Conservation (phyloP, 2,329 filamentous ascomycete species). For the Chaetomium olivaceum region DNA sequence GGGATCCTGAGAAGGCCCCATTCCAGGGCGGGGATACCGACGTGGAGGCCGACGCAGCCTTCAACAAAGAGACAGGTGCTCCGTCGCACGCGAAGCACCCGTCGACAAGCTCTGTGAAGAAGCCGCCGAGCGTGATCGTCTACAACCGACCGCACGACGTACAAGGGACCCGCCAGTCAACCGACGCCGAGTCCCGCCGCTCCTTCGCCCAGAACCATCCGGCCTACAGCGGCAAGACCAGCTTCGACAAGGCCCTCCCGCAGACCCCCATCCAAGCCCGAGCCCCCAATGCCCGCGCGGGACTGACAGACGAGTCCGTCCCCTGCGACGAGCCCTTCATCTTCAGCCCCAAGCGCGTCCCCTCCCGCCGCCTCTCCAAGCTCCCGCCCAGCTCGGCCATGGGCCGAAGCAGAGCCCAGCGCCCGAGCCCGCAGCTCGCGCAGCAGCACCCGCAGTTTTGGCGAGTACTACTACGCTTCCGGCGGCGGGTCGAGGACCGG, state of each 20-base stretch:
- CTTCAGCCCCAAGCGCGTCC: conserved; percentile 52
- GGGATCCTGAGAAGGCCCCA: conserved; percentile 28
- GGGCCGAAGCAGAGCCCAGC: conserved; percentile 41
- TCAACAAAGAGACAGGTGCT: conserved; percentile 38
- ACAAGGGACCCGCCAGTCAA: conserved; percentile 36
- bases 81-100: conserved; percentile 39
- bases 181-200: conserved; percentile 33
- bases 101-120: conserved; percentile 43
- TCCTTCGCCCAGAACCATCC: conserved; percentile 24
- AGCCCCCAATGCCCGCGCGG: conserved; percentile 62
- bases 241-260: conserved; percentile 44
- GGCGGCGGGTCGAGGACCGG: conserved; percentile 24
- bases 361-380: conserved; percentile 58
- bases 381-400: conserved; percentile 40
- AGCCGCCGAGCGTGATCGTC: conserved; percentile 56
- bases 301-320: conserved; percentile 61
- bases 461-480: conserved; percentile 35
- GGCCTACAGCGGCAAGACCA: conserved; percentile 30
- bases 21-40: conserved; percentile 26
- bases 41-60: conserved; percentile 24
- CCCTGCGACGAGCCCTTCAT: conserved; percentile 63
- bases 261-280: conserved; percentile 55
- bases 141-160: conserved; percentile 41
- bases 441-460: conserved; percentile 48
- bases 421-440: conserved; percentile 49